Evolutionary conservation across 371 early-diverging fungal species (phyloP).

Genomic region (Apophysomyces ossiformis): DNA sequence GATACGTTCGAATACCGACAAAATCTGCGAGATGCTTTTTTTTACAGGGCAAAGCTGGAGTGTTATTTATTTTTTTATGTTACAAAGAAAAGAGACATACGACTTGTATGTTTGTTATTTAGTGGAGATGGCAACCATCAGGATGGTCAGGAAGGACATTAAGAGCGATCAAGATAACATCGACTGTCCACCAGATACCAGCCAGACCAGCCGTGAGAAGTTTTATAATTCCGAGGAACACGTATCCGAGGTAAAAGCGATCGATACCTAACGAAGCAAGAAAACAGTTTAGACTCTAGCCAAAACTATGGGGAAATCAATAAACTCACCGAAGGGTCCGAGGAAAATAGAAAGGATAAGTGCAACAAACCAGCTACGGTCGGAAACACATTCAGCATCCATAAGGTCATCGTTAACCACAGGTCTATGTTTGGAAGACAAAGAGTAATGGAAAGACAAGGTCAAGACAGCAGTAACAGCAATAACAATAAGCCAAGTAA

Average conservation of each 20-base stretch:
- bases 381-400: constrained; percentile 44
- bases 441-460: constrained; percentile 38
- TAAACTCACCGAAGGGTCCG: constrained; percentile 52
- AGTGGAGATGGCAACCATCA: constrained; percentile 43
- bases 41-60: too few relatives aligned
- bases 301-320: too few relatives aligned
- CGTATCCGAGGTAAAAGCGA: constrained; percentile 68
- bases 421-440: constrained; percentile 19
- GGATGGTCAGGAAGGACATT: constrained; percentile 53
- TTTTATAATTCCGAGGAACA: constrained; percentile 53
- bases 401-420: constrained; percentile 11
- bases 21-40: too few relatives aligned
- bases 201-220: constrained; percentile 54
- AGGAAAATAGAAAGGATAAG: constrained; percentile 53
- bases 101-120: neutral
- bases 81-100: neutral
- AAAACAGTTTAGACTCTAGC: neutral
- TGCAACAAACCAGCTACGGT: constrained; percentile 54
- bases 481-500: constrained; percentile 41
- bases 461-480: constrained; percentile 41
- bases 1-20: too few relatives aligned
- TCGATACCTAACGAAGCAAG: constrained; percentile 45
- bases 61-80: neutral
- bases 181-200: constrained; percentile 56
- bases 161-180: constrained; percentile 47